A percentile compares a stretch with the other conserved stretches of the same genome.
phyloP scores from a whole-genome alignment of 352 stramenopile species.

The Phytophthora pisi region DNA sequence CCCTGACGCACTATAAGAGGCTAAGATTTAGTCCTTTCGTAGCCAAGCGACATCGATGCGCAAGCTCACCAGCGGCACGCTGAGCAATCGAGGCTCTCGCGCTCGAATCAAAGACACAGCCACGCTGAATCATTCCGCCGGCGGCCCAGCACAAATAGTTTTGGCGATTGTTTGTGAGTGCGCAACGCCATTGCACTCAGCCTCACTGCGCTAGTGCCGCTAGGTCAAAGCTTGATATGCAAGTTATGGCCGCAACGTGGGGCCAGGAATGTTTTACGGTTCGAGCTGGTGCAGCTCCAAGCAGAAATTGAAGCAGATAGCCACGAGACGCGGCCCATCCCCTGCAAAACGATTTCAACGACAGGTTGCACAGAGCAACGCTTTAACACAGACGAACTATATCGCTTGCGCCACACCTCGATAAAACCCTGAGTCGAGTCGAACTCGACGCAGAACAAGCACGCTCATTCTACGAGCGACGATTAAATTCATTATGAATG shows the following conservation, averaged over 20 bases:
- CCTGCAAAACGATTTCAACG: not conserved
- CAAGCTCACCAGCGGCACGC: slow-evolving; percentile 31
- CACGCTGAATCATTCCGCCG: slow-evolving; percentile 26
- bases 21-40: not conserved
- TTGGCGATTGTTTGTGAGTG: not conserved
- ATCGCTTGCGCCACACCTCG: not conserved
- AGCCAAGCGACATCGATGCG: slow-evolving; percentile 10
- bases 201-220: not conserved
- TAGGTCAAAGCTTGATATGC: not conserved
- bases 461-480: too few relatives aligned
- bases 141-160: slow-evolving; percentile 27
- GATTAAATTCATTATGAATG: too few relatives aligned
- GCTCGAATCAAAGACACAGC: slow-evolving; percentile 15
- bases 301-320: slow-evolving; percentile 16
- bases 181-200: not conserved
- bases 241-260: not conserved
- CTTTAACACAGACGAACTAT: not conserved
- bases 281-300: slow-evolving; percentile 1
- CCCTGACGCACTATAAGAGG: not conserved
- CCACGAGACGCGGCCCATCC: slow-evolving; percentile 4
- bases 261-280: slow-evolving; percentile 1
- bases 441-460: too few relatives aligned
- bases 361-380: not conserved
- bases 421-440: not conserved
- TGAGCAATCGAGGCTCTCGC: slow-evolving; percentile 20